Evolutionary conservation across 129 eudicot genomes (phyloP), one percentile per base, ranked within the genome.

Genomic region (Calendula officinalis): DNA sequence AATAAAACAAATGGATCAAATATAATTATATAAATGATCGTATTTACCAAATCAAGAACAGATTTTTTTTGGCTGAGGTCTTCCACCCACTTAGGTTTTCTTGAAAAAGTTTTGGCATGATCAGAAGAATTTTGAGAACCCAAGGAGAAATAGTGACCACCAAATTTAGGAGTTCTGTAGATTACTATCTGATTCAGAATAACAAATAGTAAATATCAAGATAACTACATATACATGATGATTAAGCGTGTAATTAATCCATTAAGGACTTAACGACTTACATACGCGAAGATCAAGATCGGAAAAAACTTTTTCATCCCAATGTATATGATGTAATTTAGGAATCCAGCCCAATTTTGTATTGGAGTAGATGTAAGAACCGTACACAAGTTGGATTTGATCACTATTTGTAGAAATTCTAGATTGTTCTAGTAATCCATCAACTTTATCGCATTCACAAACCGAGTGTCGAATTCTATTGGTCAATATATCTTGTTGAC

Each of bases 281-380:
- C 99, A 94, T 89, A 94, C 95, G 90, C 88, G 95, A 77, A 89
- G 95, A 77, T 94, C 92, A 67, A 82, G 68, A 57, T 77, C 47
- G 64, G 76, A 64, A 61, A 76, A 45, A 59, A 67, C 77, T 64
- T 81, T 71, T 38, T 80, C 71, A 46, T 68, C 72, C 94, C 86
- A 83, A 59, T 84, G 86, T 34, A 94, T 46, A 52, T 84, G 95
- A 78, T 89, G 84, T 79, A 86, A 62, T 66, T 64, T 71, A 16
- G 95, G 99, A 71, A 82, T 62, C 79, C 80, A 71, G 22, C 70
- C 52, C 5, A 61, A 38, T 46, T 67, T 77, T 65, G 72, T 50
- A 58, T 47, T 53, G 56, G 62, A 35, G 72, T 22, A 46, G 60
- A 58, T 73, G 41, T 71, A 68, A 74, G 70, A 69, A 48, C 66